Evolutionary conservation across 306 rosid genomes (phyloP), one percentile per base, ranked within the genome.

Genomic region (Vigna unguiculata): DNA sequence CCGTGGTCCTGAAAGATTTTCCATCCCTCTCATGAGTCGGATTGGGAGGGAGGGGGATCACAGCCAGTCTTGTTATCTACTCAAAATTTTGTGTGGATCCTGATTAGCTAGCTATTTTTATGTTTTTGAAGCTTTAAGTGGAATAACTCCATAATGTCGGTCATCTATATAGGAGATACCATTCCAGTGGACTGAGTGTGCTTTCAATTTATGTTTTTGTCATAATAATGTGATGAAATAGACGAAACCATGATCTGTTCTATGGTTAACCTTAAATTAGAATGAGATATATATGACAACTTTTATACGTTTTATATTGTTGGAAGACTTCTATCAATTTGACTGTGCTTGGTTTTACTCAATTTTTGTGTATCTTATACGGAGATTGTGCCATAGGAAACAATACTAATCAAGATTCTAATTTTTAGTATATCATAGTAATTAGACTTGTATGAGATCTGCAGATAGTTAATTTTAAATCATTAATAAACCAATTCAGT

Each of bases 21-120:
- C 30, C 69, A 58, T 2, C 19, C 57, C 34, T 17, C 57, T 22
- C 8, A 13, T 41, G 57, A 28, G 69, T 28, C 1, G 34, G 46
- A 43, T 73, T 72, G 24, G 71, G 45, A 34, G 49, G 54, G 21
- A 43, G 14, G 69, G 47, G 48, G 16, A 28, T 46, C 46, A 17
- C 49, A 16, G 67, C 65, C 13, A 60, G 28, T 70, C 13, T 38
- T 11, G 24, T 20, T 49, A 6, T 25, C 46, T 59, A 13, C 21
- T 19, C 4, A 0, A 47, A 34, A 20, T 47, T 58, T 7, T 55
- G 12, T 8, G 21, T 30, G 15, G 53, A 57, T 66, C 61, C 12
- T 15, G 10, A 72, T 8, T 64, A 15, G 19, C 46, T 64, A 15
- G 19, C 46, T 12, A 69, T 59, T 11, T 28, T 20, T 7, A 15